Conservation (phyloP, 176 grass and related monocot species). For the Eleusine coracana region DNA sequence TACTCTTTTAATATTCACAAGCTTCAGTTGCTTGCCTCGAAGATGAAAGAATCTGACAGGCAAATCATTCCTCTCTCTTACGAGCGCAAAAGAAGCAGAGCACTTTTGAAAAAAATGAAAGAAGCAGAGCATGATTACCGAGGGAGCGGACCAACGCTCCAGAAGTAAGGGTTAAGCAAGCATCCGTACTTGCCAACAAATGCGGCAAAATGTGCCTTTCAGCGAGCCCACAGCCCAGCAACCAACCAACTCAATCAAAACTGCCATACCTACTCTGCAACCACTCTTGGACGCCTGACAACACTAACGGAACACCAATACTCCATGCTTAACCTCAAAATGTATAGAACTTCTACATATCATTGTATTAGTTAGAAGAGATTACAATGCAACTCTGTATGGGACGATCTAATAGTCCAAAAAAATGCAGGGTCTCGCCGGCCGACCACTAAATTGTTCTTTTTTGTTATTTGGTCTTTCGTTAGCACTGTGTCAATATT, state of each 20-base stretch:
- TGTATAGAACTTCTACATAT: background rate
- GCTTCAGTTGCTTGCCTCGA: background rate
- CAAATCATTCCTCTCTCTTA: background rate
- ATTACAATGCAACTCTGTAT: slow-evolving; percentile 27
- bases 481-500: slow-evolving; percentile 74
- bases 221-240: slow-evolving; percentile 12
- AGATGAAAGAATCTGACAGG: background rate
- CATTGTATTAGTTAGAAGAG: background rate
- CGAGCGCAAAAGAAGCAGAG: background rate
- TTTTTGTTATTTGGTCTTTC: background rate
- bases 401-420: background rate
- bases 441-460: background rate
- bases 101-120: background rate
- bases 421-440: slow-evolving; percentile 20
- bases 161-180: slow-evolving; percentile 44
- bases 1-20: too few species aligned
- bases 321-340: background rate
- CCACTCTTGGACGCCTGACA: background rate
- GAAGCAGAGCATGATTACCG: background rate
- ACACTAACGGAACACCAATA: slow-evolving; percentile 17
- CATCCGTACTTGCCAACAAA: slow-evolving; percentile 16
- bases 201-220: slow-evolving; percentile 41
- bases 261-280: slow-evolving; percentile 9
- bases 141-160: background rate
- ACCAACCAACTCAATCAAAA: slow-evolving; percentile 36